Evolutionary conservation across 2,329 filamentous ascomycete genomes (phyloP), one percentile per base, ranked within the genome.

Genomic region (Purpureocillium takamizusanense): DNA sequence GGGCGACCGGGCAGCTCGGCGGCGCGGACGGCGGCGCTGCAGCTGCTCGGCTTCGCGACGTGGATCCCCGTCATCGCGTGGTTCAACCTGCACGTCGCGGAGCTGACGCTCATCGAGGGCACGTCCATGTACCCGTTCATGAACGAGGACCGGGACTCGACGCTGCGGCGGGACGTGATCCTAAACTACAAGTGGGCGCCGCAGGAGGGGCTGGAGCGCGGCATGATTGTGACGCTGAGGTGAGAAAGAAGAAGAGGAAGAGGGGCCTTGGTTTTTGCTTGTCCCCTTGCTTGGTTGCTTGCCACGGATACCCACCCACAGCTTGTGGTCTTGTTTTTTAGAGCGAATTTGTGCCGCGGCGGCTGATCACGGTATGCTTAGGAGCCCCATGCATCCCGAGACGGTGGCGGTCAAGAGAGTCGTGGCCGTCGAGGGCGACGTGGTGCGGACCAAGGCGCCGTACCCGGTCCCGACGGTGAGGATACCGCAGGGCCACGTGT

Each of bases 401-500:
- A 68, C 74, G 16, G 66, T 81, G 31, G 78, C 78, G 0, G 76
- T 95, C 27, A 98, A 98, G 66, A 73, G 92, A 31, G 74, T 98
- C 10, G 70, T 95, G 18, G 92, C 76, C 0, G 53, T 95, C 4
- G 81, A 83, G 37, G 88, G 89, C 9, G 90, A 97, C 55, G 67
- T 76, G 1, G 77, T 97, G 23, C 70, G 66, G 39, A 83, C 84
- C 31, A 70, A 75, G 41, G 59, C 67, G 38, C 79, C 78, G 14
- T 83, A 78, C 54, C 70, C 76, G 8, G 57, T 69, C 13, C 49
- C 64, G 1, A 69, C 60, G 8, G 66, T 84, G 33, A 71, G 73
- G 45, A 76, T 98, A 16, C 90, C 89, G 5, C 72, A 72, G 45
- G 87, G 87, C 14, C 89, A 97, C 65, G 72, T 97, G 21, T 98